Evolutionary conservation across 495 filamentous ascomycete genomes (phyloP).

Genomic region (Talaromyces borbonicus): DNA sequence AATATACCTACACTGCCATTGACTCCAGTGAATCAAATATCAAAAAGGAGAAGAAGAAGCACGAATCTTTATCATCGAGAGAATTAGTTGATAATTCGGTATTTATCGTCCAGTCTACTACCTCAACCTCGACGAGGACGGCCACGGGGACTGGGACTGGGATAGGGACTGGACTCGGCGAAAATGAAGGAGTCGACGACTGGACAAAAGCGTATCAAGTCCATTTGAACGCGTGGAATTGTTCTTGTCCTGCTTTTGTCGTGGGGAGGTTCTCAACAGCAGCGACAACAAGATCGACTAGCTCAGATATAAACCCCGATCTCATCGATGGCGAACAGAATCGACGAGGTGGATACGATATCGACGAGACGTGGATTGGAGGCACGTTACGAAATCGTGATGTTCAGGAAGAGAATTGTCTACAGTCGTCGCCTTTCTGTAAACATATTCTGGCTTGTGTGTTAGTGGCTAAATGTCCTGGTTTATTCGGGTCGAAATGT

Average conservation of each 20-base stretch:
- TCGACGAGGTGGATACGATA: no score
- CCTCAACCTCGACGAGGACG: conserved; percentile 15
- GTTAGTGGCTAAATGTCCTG: conserved; percentile 56
- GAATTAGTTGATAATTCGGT: background rate
- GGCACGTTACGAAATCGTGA: conserved; percentile 29
- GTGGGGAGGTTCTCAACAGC: conserved; percentile 47
- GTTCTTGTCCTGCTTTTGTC: conserved; percentile 74
- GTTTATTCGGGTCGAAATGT: conserved; percentile 44
- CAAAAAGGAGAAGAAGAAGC: background rate
- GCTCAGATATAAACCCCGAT: no score
- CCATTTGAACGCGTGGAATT: conserved; percentile 71
- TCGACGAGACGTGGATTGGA: conserved; percentile 34
- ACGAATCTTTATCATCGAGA: no score
- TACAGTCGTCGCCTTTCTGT: conserved; percentile 52
- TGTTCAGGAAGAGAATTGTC: conserved; percentile 14
- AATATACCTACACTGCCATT: conserved; percentile 11
- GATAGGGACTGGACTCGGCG: no score
- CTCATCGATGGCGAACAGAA: no score
- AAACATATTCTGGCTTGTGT: conserved; percentile 86
- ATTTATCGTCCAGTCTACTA: conserved; percentile 9
- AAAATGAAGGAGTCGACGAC: no score
- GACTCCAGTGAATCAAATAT: background rate
- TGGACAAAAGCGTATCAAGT: conserved; percentile 61
- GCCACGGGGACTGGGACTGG: conserved; percentile 9
- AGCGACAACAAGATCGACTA: conserved; percentile 4